A percentile compares a stretch with the other conserved stretches of the same genome.
Conservation (phyloP, 2,329 filamentous ascomycete species). For the Parascedosporium putredinis region DNA sequence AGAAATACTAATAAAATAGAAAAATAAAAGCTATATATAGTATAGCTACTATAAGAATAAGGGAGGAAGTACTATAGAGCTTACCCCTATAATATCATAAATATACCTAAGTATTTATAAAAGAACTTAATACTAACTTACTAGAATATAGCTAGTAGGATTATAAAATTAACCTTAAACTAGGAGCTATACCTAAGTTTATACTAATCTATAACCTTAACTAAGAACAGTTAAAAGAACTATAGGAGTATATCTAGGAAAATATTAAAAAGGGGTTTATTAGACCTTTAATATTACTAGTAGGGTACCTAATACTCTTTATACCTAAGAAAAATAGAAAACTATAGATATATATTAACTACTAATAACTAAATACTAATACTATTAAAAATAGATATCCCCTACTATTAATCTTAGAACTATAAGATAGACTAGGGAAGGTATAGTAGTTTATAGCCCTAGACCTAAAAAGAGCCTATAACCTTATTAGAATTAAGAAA, state of each 20-base stretch:
- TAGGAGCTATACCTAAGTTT: neutral
- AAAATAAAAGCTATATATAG: no score
- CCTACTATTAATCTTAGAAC: constrained; percentile 11
- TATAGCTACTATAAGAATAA: no score
- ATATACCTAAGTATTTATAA: neutral
- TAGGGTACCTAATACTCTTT: no score
- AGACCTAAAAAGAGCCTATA: constrained; percentile 9
- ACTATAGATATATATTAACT: constrained; percentile 3
- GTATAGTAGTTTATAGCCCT: constrained; percentile 8
- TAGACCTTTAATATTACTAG: no score
- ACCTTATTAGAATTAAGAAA: constrained; percentile 8
- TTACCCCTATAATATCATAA: neutral
- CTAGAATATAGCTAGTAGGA: neutral
- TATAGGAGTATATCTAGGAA: neutral
- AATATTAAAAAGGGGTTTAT: neutral
- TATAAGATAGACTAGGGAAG: constrained; percentile 11
- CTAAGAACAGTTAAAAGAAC: neutral
- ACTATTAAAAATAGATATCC: constrained; percentile 6
- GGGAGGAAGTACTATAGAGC: no score
- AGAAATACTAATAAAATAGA: no score
- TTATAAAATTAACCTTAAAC: neutral
- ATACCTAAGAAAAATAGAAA: no score
- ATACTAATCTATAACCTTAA: neutral
- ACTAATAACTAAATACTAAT: constrained; percentile 9
- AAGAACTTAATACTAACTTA: neutral